These are phyloP conservation scores for Alternaria sp. DNA, from an alignment of 2,329 filamentous ascomycete genomes.

Conservation along the genomic window DNA sequence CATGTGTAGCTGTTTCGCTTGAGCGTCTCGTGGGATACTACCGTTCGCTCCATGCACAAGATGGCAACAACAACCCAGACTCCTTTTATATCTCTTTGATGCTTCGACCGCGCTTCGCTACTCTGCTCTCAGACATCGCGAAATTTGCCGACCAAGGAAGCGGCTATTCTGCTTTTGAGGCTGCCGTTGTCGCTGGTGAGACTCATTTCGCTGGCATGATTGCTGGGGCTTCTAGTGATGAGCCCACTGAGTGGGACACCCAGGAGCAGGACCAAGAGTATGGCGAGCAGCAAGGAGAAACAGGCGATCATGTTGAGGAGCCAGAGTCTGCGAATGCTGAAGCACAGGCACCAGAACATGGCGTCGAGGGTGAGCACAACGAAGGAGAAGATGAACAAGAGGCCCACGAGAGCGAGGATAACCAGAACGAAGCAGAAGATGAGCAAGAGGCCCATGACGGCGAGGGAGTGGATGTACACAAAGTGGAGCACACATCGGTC, in stretches of 20 bases:
- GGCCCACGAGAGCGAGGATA: neutral
- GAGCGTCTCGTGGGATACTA: slow-evolving; percentile 66
- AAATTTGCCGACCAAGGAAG: slow-evolving; percentile 62
- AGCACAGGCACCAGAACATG: slow-evolving; percentile 1
- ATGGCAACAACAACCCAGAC: slow-evolving; percentile 59
- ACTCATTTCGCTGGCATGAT: slow-evolving; percentile 31
- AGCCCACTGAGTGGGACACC: slow-evolving; percentile 30
- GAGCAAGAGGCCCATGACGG: neutral
- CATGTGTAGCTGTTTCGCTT: slow-evolving; percentile 37
- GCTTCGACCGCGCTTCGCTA: slow-evolving; percentile 60
- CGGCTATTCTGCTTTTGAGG: slow-evolving; percentile 59
- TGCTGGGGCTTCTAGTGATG: slow-evolving; percentile 25
- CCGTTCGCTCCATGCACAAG: slow-evolving; percentile 64
- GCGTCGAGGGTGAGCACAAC: slow-evolving; percentile 3
- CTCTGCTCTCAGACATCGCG: slow-evolving; percentile 59
- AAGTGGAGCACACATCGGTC: slow-evolving; percentile 1
- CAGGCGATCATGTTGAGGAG: neutral
- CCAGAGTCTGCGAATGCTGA: slow-evolving; percentile 5
- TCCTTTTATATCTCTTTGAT: slow-evolving; percentile 65
- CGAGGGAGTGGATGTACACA: neutral
- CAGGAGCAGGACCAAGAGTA: slow-evolving; percentile 14
- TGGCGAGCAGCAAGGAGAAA: slow-evolving; percentile 3
- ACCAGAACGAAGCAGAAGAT: neutral
- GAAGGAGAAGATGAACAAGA: neutral
- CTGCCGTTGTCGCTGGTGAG: slow-evolving; percentile 35